Evolutionary conservation across 192 early-diverging fungal species (phyloP).

Genomic region (Funneliformis geosporum): DNA sequence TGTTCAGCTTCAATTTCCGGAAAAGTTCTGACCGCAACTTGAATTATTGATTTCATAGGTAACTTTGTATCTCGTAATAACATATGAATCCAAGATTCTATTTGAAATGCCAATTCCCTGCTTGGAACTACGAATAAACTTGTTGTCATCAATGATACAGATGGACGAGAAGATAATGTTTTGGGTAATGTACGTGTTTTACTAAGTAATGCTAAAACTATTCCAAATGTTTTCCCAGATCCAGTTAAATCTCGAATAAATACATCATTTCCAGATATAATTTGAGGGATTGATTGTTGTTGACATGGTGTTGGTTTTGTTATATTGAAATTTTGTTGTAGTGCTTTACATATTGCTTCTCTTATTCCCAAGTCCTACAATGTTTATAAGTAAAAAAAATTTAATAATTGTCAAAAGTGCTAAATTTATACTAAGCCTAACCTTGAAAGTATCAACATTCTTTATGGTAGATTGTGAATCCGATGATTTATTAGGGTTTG

Average conservation of each 20-base stretch:
- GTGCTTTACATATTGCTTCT: constrained; percentile 22
- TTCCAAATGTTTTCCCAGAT: constrained; percentile 60
- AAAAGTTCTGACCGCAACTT: constrained; percentile 26
- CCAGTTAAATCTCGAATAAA: constrained; percentile 55
- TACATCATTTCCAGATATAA: constrained; percentile 46
- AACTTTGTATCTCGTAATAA: constrained; percentile 34
- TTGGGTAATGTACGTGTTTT: constrained; percentile 32
- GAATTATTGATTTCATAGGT: constrained; percentile 36
- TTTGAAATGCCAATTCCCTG: constrained; percentile 55
- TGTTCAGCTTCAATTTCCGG: constrained; percentile 12
- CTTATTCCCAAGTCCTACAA: constrained; percentile 22
- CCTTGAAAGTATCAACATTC: not conserved
- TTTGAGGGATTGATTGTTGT: constrained; percentile 44
- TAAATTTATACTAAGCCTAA: not conserved
- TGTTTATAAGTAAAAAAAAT: not conserved
- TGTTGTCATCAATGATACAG: constrained; percentile 35
- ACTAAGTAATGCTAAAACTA: constrained; percentile 47
- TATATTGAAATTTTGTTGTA: constrained; percentile 37
- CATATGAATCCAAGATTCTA: constrained; percentile 44
- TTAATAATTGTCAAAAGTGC: not conserved
- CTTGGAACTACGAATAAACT: constrained; percentile 53
- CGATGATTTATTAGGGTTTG: not conserved
- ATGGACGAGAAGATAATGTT: not conserved
- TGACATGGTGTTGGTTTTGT: constrained; percentile 49
- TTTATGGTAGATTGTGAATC: not conserved